phyloP scores from a whole-genome alignment of 2,329 filamentous ascomycete genomes.

The Claviceps humidiphila region DNA sequence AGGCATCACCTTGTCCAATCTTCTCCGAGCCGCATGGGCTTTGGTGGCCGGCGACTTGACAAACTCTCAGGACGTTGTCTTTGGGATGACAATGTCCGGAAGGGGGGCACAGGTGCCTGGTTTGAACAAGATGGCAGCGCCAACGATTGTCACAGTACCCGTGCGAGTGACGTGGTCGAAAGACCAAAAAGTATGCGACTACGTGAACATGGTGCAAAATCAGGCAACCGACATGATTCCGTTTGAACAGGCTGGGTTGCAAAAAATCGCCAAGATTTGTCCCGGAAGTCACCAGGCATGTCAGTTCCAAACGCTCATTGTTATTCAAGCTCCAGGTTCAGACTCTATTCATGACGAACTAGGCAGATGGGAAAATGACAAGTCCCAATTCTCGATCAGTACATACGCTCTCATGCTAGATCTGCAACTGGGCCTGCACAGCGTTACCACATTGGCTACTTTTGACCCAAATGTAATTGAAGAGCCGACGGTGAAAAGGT shows the following conservation, averaged over 20 bases:
- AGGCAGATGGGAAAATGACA: not conserved
- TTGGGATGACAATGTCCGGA: constrained; percentile 30
- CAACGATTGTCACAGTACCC: constrained; percentile 29
- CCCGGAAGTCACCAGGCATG: constrained; percentile 9
- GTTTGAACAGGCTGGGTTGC: constrained; percentile 11
- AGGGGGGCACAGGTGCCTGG: constrained; percentile 14
- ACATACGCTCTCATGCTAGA: not conserved
- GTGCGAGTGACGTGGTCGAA: constrained; percentile 24
- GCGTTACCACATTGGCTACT: not conserved
- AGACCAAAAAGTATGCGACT: constrained; percentile 1
- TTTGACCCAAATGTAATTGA: not conserved
- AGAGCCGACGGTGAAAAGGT: not conserved
- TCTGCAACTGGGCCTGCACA: no score
- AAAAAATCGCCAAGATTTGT: constrained; percentile 10
- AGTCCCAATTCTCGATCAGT: not conserved
- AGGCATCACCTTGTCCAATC: constrained; percentile 13
- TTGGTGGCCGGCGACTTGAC: constrained; percentile 36
- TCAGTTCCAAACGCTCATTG: constrained; percentile 16
- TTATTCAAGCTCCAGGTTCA: constrained; percentile 7
- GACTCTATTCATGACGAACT: not conserved
- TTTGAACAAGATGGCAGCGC: constrained; percentile 11
- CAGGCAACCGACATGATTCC: constrained; percentile 9
- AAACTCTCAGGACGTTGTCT: constrained; percentile 24
- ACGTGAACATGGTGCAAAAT: constrained; percentile 7
- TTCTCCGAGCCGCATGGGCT: constrained; percentile 30